Evolutionary conservation across 345 rosid species (phyloP).

Genomic region (Rhodomyrtus tomentosa): DNA sequence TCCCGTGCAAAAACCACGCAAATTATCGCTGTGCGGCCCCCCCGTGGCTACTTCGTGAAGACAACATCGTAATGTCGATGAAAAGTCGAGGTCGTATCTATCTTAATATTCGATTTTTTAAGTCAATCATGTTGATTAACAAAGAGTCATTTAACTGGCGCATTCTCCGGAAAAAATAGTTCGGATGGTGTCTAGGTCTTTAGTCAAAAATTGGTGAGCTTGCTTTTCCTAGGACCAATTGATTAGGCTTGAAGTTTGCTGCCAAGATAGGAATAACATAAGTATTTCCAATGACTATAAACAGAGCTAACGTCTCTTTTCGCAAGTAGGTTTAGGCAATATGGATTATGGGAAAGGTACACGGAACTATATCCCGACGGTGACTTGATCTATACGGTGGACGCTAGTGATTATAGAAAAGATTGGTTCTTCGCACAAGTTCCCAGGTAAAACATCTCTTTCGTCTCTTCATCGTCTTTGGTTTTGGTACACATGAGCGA

Average conservation of each 20-base stretch:
- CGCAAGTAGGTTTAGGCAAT: conserved; percentile 57
- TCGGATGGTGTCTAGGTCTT: too few relatives aligned
- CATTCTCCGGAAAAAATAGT: too few relatives aligned
- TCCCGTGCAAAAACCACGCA: background rate
- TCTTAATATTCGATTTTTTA: background rate
- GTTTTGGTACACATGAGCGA: background rate
- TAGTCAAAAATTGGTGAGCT: too few relatives aligned
- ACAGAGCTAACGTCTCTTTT: background rate
- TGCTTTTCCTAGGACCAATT: too few relatives aligned
- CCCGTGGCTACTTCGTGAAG: background rate
- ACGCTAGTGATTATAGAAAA: conserved; percentile 40
- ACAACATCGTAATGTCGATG: background rate
- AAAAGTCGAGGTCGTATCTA: background rate
- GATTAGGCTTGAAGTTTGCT: too few relatives aligned
- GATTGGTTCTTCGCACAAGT: conserved; percentile 93
- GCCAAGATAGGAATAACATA: too few relatives aligned
- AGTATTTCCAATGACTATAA: too few relatives aligned
- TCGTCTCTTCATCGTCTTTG: background rate
- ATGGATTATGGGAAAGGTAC: conserved; percentile 85
- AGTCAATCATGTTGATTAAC: background rate
- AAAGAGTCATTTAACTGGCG: too few relatives aligned
- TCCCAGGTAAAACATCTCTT: conserved; percentile 28
- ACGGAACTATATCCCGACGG: conserved; percentile 43
- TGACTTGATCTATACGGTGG: conserved; percentile 58
- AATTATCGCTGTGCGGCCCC: background rate